These are phyloP conservation scores for Yamagishiella unicocca DNA, from an alignment of 139 green algal genomes.

Conservation along the genomic window DNA sequence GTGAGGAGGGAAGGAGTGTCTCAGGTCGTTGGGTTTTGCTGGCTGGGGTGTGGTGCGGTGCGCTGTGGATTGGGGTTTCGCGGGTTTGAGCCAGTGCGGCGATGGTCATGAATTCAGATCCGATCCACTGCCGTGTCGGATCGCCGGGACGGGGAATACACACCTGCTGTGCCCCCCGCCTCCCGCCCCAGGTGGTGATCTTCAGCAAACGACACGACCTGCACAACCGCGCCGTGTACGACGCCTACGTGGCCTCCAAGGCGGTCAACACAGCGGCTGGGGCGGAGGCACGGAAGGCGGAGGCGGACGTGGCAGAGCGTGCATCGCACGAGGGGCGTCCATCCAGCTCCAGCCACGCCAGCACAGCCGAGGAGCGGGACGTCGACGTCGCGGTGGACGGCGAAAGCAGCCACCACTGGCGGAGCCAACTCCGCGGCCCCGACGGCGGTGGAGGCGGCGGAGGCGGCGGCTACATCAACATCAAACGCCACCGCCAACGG, in stretches of 20 bases:
- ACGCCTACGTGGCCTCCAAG: background rate
- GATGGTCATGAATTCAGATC: too few relatives aligned
- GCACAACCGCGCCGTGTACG: background rate
- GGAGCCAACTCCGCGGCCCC: background rate
- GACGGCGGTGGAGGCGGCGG: background rate
- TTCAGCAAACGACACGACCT: conserved; percentile 25
- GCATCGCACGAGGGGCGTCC: too few relatives aligned
- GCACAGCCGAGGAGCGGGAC: background rate
- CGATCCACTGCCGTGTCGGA: too few relatives aligned
- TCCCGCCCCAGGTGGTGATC: conserved; percentile 35
- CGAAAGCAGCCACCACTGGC: background rate
- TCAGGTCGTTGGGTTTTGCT: too few relatives aligned
- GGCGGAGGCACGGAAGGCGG: background rate
- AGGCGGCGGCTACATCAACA: background rate
- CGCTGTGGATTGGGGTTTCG: too few relatives aligned
- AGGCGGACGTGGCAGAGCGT: too few relatives aligned
- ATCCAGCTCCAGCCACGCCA: too few relatives aligned
- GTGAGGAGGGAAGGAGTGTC: too few relatives aligned
- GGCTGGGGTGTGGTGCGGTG: too few relatives aligned
- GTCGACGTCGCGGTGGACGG: background rate
- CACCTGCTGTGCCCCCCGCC: too few relatives aligned
- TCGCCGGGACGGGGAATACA: too few relatives aligned
- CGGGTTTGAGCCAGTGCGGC: too few relatives aligned
- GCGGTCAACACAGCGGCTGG: background rate
- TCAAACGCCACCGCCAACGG: conserved; percentile 4